A percentile compares a stretch with the other conserved stretches of the same genome.
Evolutionary conservation across 306 rosid genomes (phyloP).

Genomic region (Benincasa hispida): DNA sequence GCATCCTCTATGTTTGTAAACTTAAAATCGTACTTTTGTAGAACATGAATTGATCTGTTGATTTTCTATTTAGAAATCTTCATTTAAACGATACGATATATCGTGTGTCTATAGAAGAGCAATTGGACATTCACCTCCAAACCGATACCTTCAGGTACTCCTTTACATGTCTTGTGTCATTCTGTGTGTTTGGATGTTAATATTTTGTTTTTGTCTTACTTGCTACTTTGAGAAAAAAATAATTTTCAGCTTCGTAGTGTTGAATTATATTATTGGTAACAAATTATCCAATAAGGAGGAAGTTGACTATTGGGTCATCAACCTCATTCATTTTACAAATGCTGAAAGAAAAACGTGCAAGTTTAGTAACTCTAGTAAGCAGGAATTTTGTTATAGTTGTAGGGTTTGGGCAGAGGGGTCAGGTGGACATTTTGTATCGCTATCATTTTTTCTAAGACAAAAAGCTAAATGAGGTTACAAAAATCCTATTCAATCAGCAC

Average conservation of each 20-base stretch:
- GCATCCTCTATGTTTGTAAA: not conserved
- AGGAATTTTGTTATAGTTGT: not conserved
- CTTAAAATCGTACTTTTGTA: not conserved
- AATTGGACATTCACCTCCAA: constrained; percentile 90
- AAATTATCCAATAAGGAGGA: not conserved
- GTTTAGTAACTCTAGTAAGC: not conserved
- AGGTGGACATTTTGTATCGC: not conserved
- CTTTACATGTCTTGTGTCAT: not conserved
- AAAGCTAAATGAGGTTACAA: not conserved
- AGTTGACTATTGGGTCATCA: not conserved
- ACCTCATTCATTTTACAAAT: not conserved
- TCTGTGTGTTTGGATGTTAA: not conserved
- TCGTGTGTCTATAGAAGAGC: constrained; percentile 76
- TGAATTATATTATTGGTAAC: not conserved
- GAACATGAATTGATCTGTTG: not conserved
- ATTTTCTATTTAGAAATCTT: constrained; percentile 51
- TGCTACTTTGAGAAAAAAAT: not conserved
- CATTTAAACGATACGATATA: constrained; percentile 80
- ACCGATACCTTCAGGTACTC: constrained; percentile 80
- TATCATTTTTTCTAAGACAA: not conserved
- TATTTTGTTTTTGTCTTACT: not conserved
- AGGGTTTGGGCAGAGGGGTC: not conserved
- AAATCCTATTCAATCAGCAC: not conserved
- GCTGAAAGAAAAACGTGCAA: not conserved
- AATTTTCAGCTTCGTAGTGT: not conserved